Conservation (phyloP, 495 filamentous ascomycete genomes). For the Entonaema liquescens region DNA sequence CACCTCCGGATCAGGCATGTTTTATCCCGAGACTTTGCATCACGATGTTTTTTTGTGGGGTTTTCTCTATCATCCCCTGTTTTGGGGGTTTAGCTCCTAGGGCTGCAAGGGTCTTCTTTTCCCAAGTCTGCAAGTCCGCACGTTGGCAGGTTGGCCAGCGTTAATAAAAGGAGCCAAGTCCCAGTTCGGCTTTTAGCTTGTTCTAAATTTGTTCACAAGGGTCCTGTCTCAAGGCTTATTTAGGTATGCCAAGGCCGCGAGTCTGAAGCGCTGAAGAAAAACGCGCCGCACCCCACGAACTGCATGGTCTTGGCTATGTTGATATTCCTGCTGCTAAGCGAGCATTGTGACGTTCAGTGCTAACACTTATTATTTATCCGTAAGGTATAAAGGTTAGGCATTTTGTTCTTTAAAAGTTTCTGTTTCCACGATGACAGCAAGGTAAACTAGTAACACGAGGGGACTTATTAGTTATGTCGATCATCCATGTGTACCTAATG, state of each 20-base stretch:
- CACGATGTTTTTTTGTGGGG: neutral
- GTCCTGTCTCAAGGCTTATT: neutral
- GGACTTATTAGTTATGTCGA: neutral
- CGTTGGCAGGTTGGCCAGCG: no score
- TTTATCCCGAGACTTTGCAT: neutral
- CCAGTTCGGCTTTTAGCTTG: neutral
- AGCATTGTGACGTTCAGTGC: neutral
- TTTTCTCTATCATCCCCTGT: neutral
- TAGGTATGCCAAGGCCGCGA: conserved; percentile 18
- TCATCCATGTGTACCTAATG: neutral
- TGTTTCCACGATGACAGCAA: neutral
- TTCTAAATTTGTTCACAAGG: conserved; percentile 6
- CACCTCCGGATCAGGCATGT: neutral
- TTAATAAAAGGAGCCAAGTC: neutral
- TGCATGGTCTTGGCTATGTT: neutral
- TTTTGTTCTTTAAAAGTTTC: neutral
- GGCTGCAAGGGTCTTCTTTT: neutral
- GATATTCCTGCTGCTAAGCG: neutral
- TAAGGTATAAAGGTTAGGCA: no score
- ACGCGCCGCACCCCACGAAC: neutral
- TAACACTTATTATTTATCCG: neutral
- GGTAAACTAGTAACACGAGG: neutral
- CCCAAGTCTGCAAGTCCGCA: no score
- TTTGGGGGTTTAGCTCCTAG: neutral
- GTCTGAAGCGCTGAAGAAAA: conserved; percentile 9